These are phyloP conservation scores for Trichocladium uniseriatum DNA, from an alignment of 495 filamentous ascomycete species.

Conservation along the genomic window DNA sequence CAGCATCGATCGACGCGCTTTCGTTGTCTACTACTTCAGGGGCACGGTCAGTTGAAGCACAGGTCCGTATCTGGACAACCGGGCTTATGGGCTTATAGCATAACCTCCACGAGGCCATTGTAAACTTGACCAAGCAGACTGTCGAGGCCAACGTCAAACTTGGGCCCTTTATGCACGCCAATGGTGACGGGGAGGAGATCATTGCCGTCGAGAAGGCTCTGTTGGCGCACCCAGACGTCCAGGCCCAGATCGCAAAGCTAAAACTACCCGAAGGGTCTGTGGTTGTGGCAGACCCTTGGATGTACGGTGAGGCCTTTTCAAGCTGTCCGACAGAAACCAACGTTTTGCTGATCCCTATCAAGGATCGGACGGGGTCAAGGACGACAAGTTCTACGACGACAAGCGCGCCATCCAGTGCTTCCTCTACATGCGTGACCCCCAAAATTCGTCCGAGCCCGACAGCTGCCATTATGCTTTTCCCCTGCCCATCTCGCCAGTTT, in stretches of 20 bases:
- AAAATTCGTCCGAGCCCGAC: conserved; percentile 46
- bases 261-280: conserved; percentile 52
- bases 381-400: conserved; percentile 44
- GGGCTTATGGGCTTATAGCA: conserved; percentile 32
- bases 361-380: conserved; percentile 54
- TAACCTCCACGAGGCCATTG: conserved; percentile 58
- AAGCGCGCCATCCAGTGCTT: conserved; percentile 57
- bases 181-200: conserved; percentile 53
- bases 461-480: conserved; percentile 76
- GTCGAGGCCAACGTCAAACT: conserved; percentile 54
- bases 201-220: conserved; percentile 47
- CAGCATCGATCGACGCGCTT: conserved; percentile 42
- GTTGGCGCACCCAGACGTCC: conserved; percentile 47
- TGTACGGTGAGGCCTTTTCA: conserved; percentile 50
- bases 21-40: conserved; percentile 54
- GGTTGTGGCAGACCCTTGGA: conserved; percentile 60
- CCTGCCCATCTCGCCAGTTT: conserved; percentile 66
- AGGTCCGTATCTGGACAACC: no score
- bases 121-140: conserved; percentile 42
- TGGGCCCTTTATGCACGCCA: conserved; percentile 46
- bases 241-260: conserved; percentile 55
- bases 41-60: conserved; percentile 42
- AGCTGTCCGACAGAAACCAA: not conserved
- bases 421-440: conserved; percentile 54
- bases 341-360: not conserved